Evolutionary conservation across 192 early-diverging fungal species (phyloP).

Genomic region (Podila epigama): DNA sequence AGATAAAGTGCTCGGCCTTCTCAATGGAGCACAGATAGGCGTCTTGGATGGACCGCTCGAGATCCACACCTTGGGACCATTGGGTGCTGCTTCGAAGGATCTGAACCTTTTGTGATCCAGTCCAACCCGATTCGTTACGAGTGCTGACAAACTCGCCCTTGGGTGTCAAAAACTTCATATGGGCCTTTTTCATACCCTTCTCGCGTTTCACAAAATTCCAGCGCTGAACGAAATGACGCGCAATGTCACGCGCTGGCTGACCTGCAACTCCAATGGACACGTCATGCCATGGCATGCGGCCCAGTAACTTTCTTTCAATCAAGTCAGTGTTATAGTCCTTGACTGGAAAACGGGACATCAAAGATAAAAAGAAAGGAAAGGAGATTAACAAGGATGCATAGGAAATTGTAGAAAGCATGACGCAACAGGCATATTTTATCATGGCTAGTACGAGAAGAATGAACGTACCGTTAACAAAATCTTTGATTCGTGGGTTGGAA

Average conservation of each 20-base stretch:
- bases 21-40: constrained; percentile 79
- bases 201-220: constrained; percentile 89
- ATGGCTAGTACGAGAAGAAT: background rate
- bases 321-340: constrained; percentile 24
- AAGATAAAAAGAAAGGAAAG: background rate
- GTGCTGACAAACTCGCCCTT: constrained; percentile 67
- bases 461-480: background rate
- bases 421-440: background rate
- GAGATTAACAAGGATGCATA: background rate
- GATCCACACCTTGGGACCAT: constrained; percentile 71
- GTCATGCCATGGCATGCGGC: constrained; percentile 93
- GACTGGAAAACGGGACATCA: constrained; percentile 12
- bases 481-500: constrained; percentile 81
- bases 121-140: constrained; percentile 62
- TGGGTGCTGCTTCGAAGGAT: constrained; percentile 69
- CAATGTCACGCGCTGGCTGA: constrained; percentile 79
- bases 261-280: constrained; percentile 81
- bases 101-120: constrained; percentile 69
- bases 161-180: constrained; percentile 72
- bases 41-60: constrained; percentile 80
- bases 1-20: constrained; percentile 80
- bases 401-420: background rate
- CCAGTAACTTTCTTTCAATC: constrained; percentile 54
- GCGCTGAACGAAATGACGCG: constrained; percentile 84
- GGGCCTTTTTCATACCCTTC: constrained; percentile 63